Conservation (phyloP, 2,329 filamentous ascomycete genomes). For the Penicillium sp. region DNA sequence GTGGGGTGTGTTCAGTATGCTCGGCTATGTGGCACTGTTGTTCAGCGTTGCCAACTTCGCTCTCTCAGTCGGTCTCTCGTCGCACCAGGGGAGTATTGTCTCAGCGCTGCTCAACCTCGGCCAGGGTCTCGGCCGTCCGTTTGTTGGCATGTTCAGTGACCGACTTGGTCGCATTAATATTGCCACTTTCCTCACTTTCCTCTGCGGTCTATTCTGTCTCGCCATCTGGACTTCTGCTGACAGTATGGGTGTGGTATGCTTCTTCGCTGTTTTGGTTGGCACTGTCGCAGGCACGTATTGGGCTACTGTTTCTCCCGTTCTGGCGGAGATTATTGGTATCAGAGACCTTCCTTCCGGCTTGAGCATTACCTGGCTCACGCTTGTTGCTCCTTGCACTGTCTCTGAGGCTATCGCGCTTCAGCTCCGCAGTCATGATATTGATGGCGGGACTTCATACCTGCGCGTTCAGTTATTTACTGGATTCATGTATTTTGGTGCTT, state of each 20-base stretch:
- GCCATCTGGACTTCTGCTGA: slow-evolving; percentile 62
- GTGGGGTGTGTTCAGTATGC: slow-evolving; percentile 62
- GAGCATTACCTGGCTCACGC: slow-evolving; percentile 59
- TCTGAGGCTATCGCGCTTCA: slow-evolving; percentile 60
- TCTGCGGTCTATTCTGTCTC: slow-evolving; percentile 59
- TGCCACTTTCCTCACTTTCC: slow-evolving; percentile 55
- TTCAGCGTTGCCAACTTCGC: slow-evolving; percentile 66
- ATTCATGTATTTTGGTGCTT: slow-evolving; percentile 59
- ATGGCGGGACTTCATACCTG: slow-evolving; percentile 36
- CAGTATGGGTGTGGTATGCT: slow-evolving; percentile 57
- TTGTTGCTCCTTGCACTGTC: slow-evolving; percentile 54
- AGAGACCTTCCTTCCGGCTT: slow-evolving; percentile 57
- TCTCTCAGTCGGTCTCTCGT: slow-evolving; percentile 56
- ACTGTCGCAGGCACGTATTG: slow-evolving; percentile 62
- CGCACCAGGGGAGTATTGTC: slow-evolving; percentile 62
- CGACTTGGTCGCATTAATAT: slow-evolving; percentile 63
- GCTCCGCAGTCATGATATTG: slow-evolving; percentile 46
- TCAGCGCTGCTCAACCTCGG: slow-evolving; percentile 64
- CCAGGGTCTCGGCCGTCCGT: slow-evolving; percentile 56
- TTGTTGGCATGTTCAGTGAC: slow-evolving; percentile 64
- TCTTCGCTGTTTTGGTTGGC: slow-evolving; percentile 61
- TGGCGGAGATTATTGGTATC: slow-evolving; percentile 62
- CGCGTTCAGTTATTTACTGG: slow-evolving; percentile 57
- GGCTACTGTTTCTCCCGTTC: slow-evolving; percentile 57
- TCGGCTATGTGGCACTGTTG: slow-evolving; percentile 65